phyloP scores from a whole-genome alignment of 31 red algal genomes.

The Bonnemaisonia californica region DNA sequence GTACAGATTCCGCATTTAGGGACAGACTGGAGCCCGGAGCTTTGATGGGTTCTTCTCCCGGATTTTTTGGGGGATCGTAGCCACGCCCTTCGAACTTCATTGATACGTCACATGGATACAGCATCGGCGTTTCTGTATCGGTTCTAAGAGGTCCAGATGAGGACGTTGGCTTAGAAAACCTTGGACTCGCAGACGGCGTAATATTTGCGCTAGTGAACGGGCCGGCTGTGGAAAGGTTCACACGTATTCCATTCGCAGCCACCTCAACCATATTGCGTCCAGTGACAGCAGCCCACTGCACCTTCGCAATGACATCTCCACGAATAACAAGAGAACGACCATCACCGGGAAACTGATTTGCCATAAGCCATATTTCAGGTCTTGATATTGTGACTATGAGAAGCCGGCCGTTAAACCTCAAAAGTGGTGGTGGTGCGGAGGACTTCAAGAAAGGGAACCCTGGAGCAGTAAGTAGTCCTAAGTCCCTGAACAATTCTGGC shows the following conservation, averaged over 20 bases:
- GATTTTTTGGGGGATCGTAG: slow-evolving; percentile 74
- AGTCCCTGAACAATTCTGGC: slow-evolving; percentile 77
- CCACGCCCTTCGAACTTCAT: slow-evolving; percentile 77
- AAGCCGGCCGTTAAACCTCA: slow-evolving; percentile 77
- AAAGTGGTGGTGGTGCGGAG: slow-evolving; percentile 68
- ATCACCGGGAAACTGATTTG: slow-evolving; percentile 83
- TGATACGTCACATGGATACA: slow-evolving; percentile 86
- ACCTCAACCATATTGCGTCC: slow-evolving; percentile 77
- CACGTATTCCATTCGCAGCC: slow-evolving; percentile 61
- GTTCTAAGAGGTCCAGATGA: slow-evolving; percentile 6
- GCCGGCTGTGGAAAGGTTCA: slow-evolving; percentile 63
- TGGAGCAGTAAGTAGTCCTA: slow-evolving; percentile 76
- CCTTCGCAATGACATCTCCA: slow-evolving; percentile 84
- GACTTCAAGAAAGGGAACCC: slow-evolving; percentile 84
- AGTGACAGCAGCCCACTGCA: slow-evolving; percentile 88
- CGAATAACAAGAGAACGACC: slow-evolving; percentile 75
- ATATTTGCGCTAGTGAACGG: not conserved
- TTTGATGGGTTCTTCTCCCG: slow-evolving; percentile 54
- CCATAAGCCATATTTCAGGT: slow-evolving; percentile 88
- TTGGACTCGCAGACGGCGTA: not conserved
- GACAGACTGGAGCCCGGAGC: slow-evolving; percentile 59
- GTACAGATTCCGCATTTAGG: slow-evolving; percentile 81
- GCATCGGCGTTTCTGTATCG: slow-evolving; percentile 79
- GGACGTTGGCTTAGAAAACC: slow-evolving; percentile 2
- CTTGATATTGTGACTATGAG: slow-evolving; percentile 81